Evolutionary conservation across 257 asterid species (phyloP).

Genomic region (Nicotiana obtusifolia): DNA sequence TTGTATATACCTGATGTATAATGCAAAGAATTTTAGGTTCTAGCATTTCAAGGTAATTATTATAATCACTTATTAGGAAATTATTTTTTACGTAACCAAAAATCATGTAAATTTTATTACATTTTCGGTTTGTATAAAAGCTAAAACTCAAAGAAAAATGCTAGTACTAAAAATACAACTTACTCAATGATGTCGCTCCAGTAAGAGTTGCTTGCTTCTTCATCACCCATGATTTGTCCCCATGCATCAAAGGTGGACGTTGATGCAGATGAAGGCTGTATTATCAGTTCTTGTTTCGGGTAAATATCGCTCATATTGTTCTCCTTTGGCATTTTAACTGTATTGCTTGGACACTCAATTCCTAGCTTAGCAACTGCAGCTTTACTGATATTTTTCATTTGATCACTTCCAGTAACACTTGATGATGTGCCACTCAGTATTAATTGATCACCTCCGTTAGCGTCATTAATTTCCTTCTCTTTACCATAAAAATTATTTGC

Average conservation of each 20-base stretch:
- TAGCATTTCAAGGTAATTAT: no score
- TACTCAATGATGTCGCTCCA: slow-evolving; percentile 35
- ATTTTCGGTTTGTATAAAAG: no score
- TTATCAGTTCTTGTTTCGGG: neutral
- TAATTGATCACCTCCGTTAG: neutral
- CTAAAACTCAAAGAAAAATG: no score
- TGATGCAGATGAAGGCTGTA: slow-evolving; percentile 18
- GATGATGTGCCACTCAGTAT: neutral
- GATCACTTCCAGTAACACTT: neutral
- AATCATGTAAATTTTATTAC: no score
- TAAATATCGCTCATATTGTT: neutral
- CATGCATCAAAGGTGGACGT: slow-evolving; percentile 18
- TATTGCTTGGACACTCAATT: no score
- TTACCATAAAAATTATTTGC: neutral
- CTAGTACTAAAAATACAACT: neutral
- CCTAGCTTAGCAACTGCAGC: no score
- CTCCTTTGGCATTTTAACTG: neutral
- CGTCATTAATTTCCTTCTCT: neutral
- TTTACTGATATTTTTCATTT: neutral
- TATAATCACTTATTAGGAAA: no score
- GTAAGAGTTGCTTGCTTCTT: slow-evolving; percentile 25
- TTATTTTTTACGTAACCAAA: no score
- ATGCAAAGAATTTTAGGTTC: no score
- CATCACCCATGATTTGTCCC: slow-evolving; percentile 26
- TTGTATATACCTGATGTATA: no score